These are phyloP conservation scores for Epichloe hybrida DNA, from an alignment of 2,329 filamentous ascomycete species.

Conservation along the genomic window DNA sequence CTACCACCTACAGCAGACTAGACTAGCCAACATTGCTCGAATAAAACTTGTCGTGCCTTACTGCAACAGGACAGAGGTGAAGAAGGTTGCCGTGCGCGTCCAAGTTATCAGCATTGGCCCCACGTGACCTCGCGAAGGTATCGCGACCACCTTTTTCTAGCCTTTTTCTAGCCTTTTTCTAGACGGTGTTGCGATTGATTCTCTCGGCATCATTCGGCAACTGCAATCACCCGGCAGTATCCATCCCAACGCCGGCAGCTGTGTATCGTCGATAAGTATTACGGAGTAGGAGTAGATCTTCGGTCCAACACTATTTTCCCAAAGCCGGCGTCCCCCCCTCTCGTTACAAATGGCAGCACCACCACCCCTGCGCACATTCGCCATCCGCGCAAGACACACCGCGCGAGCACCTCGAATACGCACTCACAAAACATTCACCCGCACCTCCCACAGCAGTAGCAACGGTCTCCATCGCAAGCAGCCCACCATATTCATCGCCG, in stretches of 20 bases:
- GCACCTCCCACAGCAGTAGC: neutral
- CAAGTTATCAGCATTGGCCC: neutral
- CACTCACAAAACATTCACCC: neutral
- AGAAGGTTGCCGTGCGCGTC: neutral
- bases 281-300: too few species aligned
- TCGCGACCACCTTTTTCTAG: neutral
- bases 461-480: slow-evolving; percentile 15
- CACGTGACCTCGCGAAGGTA: slow-evolving; percentile 2
- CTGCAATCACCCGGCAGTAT: too few species aligned
- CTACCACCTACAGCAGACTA: neutral
- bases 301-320: neutral
- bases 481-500: slow-evolving; percentile 8
- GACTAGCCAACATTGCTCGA: neutral
- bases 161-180: too few species aligned
- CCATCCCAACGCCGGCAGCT: too few species aligned
- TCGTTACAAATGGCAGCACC: neutral
- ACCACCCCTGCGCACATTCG: neutral
- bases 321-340: too few species aligned
- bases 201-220: neutral
- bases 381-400: neutral
- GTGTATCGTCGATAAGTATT: too few species aligned
- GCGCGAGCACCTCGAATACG: neutral
- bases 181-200: neutral
- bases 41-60: too few species aligned
- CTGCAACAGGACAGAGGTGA: too few species aligned